Evolutionary conservation across 768 basidiomycete species (phyloP).

Genomic region (Hemileccinum impolitum): DNA sequence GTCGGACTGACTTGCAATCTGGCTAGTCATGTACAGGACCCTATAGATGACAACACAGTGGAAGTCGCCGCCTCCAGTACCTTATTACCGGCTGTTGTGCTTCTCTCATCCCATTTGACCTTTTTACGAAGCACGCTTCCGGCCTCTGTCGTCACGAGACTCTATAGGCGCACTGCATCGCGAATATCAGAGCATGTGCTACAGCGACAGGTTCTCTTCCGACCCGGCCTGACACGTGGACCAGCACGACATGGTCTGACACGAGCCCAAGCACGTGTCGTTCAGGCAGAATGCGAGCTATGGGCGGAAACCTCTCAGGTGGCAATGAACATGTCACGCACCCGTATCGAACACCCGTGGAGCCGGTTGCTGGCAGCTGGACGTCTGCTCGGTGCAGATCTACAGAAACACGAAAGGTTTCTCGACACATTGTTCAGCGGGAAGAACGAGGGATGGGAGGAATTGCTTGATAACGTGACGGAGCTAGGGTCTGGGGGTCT

Average conservation of each 20-base stretch:
- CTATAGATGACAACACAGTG: conserved; percentile 9
- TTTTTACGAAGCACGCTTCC: conserved; percentile 68
- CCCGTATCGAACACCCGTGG: conserved; percentile 75
- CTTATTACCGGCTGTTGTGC: conserved; percentile 71
- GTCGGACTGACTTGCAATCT: neutral
- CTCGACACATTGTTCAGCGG: conserved; percentile 16
- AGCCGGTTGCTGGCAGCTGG: conserved; percentile 65
- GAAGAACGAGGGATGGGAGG: conserved; percentile 48
- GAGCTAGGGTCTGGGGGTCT: conserved; percentile 61
- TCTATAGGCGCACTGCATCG: conserved; percentile 75
- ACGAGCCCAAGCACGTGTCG: conserved; percentile 50
- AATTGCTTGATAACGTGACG: conserved; percentile 41
- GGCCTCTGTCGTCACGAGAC: conserved; percentile 44
- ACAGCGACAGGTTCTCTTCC: conserved; percentile 78
- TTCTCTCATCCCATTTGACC: conserved; percentile 75
- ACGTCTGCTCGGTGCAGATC: conserved; percentile 58
- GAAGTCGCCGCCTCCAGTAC: conserved; percentile 61
- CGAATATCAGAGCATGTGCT: conserved; percentile 74
- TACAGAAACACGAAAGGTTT: conserved; percentile 32
- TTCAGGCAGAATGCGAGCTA: conserved; percentile 71
- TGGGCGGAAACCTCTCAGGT: conserved; percentile 79
- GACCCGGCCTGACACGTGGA: conserved; percentile 58
- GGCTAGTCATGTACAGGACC: conserved; percentile 12
- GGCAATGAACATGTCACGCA: conserved; percentile 46
- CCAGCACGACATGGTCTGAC: conserved; percentile 19